Percentiles rank a stretch among this genome's conserved stretches.
Conservation (phyloP, 495 filamentous ascomycete species). For the Apiosordaria backusii region DNA sequence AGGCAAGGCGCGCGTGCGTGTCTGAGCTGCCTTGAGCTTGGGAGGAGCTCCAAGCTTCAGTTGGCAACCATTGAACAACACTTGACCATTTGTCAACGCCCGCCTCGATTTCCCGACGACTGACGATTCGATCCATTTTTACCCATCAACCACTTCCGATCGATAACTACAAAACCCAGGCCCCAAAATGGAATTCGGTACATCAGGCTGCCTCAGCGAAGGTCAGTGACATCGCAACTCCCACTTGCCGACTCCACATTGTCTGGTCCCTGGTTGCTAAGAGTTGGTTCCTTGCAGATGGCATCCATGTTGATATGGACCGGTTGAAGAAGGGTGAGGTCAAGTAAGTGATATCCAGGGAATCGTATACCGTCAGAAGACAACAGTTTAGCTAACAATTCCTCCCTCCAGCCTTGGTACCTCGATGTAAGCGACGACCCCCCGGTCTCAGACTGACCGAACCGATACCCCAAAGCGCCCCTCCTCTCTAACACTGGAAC, state of each 20-base stretch:
- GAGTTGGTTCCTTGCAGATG: conserved; percentile 61
- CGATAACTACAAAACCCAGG: conserved; percentile 13
- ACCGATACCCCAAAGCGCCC: conserved; percentile 5
- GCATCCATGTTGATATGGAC: conserved; percentile 98
- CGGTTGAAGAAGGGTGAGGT: conserved; percentile 53
- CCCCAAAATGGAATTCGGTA: conserved; percentile 56
- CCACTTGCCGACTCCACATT: conserved; percentile 13
- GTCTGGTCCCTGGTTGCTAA: conserved; percentile 12
- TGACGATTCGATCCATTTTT: not conserved
- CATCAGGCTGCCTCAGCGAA: conserved; percentile 67
- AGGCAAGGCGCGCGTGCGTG: conserved; percentile 33
- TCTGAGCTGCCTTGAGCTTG: conserved; percentile 50
- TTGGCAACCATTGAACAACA: conserved; percentile 20
- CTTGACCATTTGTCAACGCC: conserved; percentile 16
- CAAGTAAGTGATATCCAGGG: conserved; percentile 61
- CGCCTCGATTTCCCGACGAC: conserved; percentile 1
- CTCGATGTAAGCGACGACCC: conserved; percentile 74
- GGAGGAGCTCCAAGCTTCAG: conserved; percentile 26
- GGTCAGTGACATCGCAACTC: conserved; percentile 43
- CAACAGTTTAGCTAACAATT: conserved; percentile 14
- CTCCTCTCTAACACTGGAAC: conserved; percentile 24
- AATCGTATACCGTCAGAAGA: not conserved
- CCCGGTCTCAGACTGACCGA: not conserved
- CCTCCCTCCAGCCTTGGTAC: conserved; percentile 71
- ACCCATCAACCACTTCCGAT: not conserved